Conservation (phyloP, 2,329 filamentous ascomycete genomes). For the Trichoderma polysporum region DNA sequence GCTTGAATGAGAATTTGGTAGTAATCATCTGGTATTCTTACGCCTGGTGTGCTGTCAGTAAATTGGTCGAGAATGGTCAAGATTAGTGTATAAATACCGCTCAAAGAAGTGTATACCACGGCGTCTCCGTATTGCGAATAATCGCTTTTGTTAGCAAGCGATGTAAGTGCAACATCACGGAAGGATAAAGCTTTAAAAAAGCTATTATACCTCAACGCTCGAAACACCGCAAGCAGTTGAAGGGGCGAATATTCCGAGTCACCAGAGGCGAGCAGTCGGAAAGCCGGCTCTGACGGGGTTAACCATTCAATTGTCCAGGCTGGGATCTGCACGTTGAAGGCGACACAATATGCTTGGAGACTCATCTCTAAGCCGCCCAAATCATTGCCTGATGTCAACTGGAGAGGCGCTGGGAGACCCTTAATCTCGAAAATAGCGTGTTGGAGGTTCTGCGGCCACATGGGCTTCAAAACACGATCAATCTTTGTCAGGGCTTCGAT, state of each 20-base stretch:
- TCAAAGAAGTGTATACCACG: conserved; percentile 53
- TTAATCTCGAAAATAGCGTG: conserved; percentile 53
- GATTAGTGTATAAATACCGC: conserved; percentile 39
- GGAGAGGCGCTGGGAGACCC: conserved; percentile 52
- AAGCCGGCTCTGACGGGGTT: conserved; percentile 48
- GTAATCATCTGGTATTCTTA: conserved; percentile 50
- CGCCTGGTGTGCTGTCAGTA: conserved; percentile 32
- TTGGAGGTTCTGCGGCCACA: conserved; percentile 58
- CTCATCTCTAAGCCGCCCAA: conserved; percentile 56
- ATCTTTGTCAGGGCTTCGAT: conserved; percentile 54
- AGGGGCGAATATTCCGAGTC: conserved; percentile 45
- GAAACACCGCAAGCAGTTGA: conserved; percentile 57
- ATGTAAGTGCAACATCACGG: conserved; percentile 49
- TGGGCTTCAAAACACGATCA: conserved; percentile 57
- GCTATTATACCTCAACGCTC: conserved; percentile 58
- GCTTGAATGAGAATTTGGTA: conserved; percentile 49
- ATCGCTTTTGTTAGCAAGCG: conserved; percentile 43
- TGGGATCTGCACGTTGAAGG: conserved; percentile 50
- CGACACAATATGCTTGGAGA: conserved; percentile 54
- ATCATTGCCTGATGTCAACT: conserved; percentile 54
- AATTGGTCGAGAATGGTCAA: neutral
- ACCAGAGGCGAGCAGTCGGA: conserved; percentile 49
- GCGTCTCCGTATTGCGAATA: conserved; percentile 45
- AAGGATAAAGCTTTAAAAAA: conserved; percentile 61
- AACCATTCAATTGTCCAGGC: conserved; percentile 52